Conservation (phyloP, 116 monocot genomes). For the Dioscorea cayenensis region DNA sequence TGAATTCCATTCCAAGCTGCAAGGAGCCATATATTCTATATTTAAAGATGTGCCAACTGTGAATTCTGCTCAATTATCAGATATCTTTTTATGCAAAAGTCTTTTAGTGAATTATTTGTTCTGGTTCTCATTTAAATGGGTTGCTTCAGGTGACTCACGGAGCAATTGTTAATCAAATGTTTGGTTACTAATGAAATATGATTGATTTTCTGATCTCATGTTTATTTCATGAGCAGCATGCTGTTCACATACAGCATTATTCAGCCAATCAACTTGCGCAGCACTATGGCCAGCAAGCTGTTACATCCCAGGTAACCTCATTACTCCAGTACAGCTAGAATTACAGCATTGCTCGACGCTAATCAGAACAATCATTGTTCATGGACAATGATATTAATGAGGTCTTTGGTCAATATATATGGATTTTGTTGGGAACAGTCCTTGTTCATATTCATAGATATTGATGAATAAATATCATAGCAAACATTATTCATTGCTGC, state of each 20-base stretch:
- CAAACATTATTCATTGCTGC: too few species aligned
- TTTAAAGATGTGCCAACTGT: neutral
- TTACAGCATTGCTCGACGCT: neutral
- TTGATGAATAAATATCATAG: too few species aligned
- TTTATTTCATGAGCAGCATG: conserved; percentile 6
- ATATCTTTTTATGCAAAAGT: neutral
- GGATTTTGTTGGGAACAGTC: too few species aligned
- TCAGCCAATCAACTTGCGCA: neutral
- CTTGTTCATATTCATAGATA: too few species aligned
- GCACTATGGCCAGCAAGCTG: conserved; percentile 7
- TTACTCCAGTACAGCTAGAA: neutral
- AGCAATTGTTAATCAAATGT: too few species aligned
- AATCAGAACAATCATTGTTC: too few species aligned
- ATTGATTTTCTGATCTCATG: neutral
- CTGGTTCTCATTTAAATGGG: neutral
- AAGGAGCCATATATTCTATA: neutral
- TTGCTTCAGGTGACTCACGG: too few species aligned
- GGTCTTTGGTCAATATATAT: too few species aligned
- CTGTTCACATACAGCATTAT: conserved; percentile 1
- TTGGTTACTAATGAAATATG: neutral
- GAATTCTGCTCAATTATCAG: neutral
- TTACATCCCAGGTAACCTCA: conserved; percentile 12
- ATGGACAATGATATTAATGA: too few species aligned
- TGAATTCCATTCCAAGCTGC: neutral
- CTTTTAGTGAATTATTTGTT: neutral